phyloP scores from a whole-genome alignment of 306 rosid species.

The Gillenia trifoliata region DNA sequence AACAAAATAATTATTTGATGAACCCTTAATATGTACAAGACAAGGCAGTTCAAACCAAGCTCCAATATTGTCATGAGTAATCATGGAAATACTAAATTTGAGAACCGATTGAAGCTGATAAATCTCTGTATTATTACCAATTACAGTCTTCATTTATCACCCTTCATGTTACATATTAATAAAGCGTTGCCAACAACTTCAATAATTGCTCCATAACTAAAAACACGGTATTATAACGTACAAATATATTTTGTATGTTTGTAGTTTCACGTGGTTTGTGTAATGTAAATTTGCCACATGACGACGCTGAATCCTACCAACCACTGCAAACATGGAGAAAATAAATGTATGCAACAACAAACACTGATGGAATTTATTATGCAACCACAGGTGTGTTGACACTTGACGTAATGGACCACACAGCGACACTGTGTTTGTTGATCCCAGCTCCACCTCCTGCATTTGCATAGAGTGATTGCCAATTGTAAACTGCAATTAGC shows the following conservation, averaged over 20 bases:
- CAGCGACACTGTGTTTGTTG: too few species aligned
- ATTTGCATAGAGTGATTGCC: too few species aligned
- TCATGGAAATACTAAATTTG: not conserved
- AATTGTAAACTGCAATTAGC: too few species aligned
- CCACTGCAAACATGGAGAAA: not conserved
- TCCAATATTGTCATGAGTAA: not conserved
- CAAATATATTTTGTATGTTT: not conserved
- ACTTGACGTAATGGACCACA: too few species aligned
- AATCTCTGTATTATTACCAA: not conserved
- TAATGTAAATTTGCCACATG: not conserved
- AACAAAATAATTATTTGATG: too few species aligned
- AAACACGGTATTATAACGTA: not conserved
- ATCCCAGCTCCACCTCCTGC: too few species aligned
- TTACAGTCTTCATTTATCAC: not conserved
- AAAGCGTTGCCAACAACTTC: not conserved
- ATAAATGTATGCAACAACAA: not conserved
- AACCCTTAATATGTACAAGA: too few species aligned
- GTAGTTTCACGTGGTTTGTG: not conserved
- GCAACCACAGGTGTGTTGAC: not conserved
- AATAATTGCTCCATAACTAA: not conserved
- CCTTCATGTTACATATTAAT: not conserved
- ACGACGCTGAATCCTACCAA: not conserved
- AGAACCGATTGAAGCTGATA: not conserved
- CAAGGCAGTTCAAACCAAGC: too few species aligned
- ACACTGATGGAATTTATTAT: not conserved